Conservation (phyloP, 441 rosid species). For the Hura crepitans region DNA sequence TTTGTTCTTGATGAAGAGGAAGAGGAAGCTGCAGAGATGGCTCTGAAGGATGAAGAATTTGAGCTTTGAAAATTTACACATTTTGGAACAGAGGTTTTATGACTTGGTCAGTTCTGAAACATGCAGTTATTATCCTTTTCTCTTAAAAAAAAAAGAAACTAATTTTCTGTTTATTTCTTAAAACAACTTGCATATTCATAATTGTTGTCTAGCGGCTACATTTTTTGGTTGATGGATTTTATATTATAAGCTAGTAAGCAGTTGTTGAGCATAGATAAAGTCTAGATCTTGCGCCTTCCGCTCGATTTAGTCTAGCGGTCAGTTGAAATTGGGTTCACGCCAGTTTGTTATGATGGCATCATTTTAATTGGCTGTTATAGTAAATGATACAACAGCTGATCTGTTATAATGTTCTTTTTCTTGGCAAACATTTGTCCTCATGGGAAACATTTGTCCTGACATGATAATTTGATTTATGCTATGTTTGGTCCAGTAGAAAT, state of each 20-base stretch:
- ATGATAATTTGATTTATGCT: no score
- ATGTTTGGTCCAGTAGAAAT: no score
- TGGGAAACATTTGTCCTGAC: background rate
- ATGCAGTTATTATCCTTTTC: slow-evolving; percentile 10
- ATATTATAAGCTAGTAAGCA: slow-evolving; percentile 15
- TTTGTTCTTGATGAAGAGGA: slow-evolving; percentile 82
- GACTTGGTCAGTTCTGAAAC: slow-evolving; percentile 23
- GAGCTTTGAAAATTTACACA: slow-evolving; percentile 59
- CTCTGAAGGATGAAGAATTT: slow-evolving; percentile 77
- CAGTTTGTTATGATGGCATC: slow-evolving; percentile 2
- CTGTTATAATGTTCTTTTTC: no score
- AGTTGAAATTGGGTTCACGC: background rate
- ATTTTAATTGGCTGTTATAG: background rate
- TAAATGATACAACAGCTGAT: background rate
- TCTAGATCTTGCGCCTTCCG: background rate
- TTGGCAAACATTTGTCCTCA: background rate
- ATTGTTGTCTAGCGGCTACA: slow-evolving; percentile 16
- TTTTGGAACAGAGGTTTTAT: background rate
- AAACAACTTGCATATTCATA: slow-evolving; percentile 17
- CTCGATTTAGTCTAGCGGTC: slow-evolving; percentile 2
- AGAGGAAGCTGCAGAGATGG: slow-evolving; percentile 87
- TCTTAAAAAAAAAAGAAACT: background rate
- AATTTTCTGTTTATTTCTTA: slow-evolving; percentile 19
- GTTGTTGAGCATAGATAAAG: slow-evolving; percentile 11
- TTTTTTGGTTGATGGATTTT: slow-evolving; percentile 13